Evolutionary conservation across 1,284 basidiomycete genomes (phyloP).

Genomic region (Rhodotorula sp.): DNA sequence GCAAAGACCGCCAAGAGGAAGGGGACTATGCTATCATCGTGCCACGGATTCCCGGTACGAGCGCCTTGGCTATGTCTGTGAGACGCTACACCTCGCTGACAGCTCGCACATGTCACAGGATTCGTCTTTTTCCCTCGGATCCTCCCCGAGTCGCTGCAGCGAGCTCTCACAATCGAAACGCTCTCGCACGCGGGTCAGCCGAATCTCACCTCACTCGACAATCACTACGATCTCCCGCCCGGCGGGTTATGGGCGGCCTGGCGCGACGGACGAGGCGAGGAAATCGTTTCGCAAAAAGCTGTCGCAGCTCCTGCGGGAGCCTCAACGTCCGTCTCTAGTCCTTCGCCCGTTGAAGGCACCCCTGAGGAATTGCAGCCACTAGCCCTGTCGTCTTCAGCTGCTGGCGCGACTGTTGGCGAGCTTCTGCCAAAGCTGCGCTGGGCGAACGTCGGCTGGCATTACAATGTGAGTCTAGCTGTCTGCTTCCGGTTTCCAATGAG

Average conservation of each 20-base stretch:
- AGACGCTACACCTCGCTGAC: too few species aligned
- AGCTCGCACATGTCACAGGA: too few species aligned
- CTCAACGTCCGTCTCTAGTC: not conserved
- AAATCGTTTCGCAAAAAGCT: constrained; percentile 4
- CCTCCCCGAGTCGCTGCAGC: constrained; percentile 62
- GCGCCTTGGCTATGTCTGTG: not conserved
- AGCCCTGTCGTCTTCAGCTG: not conserved
- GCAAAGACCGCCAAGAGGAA: constrained; percentile 24
- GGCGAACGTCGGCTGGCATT: constrained; percentile 90
- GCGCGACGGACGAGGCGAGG: constrained; percentile 44
- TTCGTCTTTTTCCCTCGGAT: constrained; percentile 75
- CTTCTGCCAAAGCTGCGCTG: constrained; percentile 60
- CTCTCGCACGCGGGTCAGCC: constrained; percentile 67
- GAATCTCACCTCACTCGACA: constrained; percentile 81
- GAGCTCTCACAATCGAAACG: constrained; percentile 64
- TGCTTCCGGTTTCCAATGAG: not conserved
- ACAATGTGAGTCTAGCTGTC: constrained; percentile 52
- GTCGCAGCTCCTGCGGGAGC: not conserved
- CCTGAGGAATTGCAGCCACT: not conserved
- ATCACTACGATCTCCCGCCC: constrained; percentile 71
- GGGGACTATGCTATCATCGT: constrained; percentile 31
- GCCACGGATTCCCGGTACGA: constrained; percentile 35
- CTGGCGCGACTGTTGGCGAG: constrained; percentile 18
- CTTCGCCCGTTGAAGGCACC: not conserved
- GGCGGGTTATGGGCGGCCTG: constrained; percentile 70